A percentile compares a stretch with the other conserved stretches of the same genome.
Evolutionary conservation across 1,139 yeast genomes (phyloP).

Genomic region (Arxiozyma heterogenica): DNA sequence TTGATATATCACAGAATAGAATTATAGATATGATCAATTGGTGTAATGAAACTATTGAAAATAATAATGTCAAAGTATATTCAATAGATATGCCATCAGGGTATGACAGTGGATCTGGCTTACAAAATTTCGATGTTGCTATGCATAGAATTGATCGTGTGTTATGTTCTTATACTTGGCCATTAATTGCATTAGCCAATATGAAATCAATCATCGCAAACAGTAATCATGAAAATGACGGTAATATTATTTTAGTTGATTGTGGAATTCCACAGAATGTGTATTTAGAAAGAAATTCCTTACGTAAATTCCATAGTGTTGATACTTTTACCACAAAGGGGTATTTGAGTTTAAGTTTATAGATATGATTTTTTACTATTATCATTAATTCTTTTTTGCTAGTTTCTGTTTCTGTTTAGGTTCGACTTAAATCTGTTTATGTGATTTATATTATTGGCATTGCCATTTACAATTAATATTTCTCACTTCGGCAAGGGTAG

Average conservation of each 20-base stretch:
- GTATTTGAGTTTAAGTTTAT: conserved; percentile 1
- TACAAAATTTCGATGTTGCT: conserved; percentile 29
- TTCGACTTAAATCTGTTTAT: too few species aligned
- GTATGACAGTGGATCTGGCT: conserved; percentile 76
- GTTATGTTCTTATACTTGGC: conserved; percentile 59
- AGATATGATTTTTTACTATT: not conserved
- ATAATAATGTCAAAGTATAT: conserved; percentile 39
- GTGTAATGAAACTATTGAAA: conserved; percentile 50
- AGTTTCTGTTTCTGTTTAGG: too few species aligned
- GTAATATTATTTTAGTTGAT: conserved; percentile 47
- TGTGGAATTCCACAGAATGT: conserved; percentile 52
- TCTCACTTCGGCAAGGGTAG: too few species aligned
- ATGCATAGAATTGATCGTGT: conserved; percentile 34
- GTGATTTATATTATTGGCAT: too few species aligned
- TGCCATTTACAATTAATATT: too few species aligned
- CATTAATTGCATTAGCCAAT: conserved; percentile 55
- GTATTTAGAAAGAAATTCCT: conserved; percentile 23
- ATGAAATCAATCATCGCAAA: conserved; percentile 32
- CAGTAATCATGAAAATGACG: conserved; percentile 3
- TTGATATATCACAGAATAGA: conserved; percentile 27
- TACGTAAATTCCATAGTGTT: conserved; percentile 26
- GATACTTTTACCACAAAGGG: conserved; percentile 21
- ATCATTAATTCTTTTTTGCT: not conserved
- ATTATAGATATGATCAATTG: conserved; percentile 43
- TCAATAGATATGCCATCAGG: conserved; percentile 82